These are phyloP conservation scores for Trichophyton simii DNA, from an alignment of 2,329 filamentous ascomycete species.

Conservation along the genomic window DNA sequence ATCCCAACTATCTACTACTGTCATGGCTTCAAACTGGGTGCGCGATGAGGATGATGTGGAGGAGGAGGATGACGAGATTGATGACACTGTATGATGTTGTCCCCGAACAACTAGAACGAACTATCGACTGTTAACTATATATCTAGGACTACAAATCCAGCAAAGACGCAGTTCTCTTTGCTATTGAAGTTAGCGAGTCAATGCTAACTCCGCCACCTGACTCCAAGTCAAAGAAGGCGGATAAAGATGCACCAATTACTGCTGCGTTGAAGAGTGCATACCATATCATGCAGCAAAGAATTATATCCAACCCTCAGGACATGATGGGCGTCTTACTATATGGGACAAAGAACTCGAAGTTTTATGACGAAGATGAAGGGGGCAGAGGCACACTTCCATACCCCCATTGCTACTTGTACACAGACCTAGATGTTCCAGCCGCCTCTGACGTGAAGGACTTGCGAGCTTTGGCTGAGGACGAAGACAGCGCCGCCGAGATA, in stretches of 20 bases:
- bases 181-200: constrained; percentile 77
- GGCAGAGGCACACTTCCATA: constrained; percentile 52
- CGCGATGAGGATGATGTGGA: constrained; percentile 26
- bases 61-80: constrained; percentile 37
- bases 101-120: neutral
- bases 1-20: neutral
- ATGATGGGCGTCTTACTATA: constrained; percentile 95
- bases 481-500: constrained; percentile 56
- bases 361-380: constrained; percentile 52
- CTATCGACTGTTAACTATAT: neutral
- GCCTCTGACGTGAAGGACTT: constrained; percentile 76
- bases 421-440: constrained; percentile 74
- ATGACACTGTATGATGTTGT: constrained; percentile 28
- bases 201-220: constrained; percentile 62
- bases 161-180: constrained; percentile 97
- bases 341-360: constrained; percentile 74
- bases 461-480: constrained; percentile 63
- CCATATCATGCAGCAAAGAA: constrained; percentile 91
- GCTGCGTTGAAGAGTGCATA: constrained; percentile 91
- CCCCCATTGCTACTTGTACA: constrained; percentile 83
- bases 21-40: constrained; percentile 12
- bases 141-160: constrained; percentile 70
- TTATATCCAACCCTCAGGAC: constrained; percentile 90
- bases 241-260: constrained; percentile 62
- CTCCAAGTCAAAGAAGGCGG: constrained; percentile 59